These are phyloP conservation scores for Nannochloropsis gaditana DNA, from an alignment of 108 stramenopile species.

Conservation along the genomic window DNA sequence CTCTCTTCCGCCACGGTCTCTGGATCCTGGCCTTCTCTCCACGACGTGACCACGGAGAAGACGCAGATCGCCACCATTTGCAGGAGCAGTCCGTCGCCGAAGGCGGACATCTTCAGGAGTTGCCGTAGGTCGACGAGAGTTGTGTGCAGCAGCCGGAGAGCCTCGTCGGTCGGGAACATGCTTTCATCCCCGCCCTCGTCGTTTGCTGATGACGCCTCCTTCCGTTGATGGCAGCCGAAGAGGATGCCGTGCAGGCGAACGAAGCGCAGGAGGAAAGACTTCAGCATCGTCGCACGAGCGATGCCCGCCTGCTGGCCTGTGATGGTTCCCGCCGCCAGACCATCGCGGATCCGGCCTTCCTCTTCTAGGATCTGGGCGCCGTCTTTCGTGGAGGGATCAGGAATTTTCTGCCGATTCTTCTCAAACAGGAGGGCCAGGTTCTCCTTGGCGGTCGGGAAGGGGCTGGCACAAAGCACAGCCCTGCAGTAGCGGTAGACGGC, in stretches of 20 bases:
- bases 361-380: not conserved
- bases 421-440: slow-evolving; percentile 47
- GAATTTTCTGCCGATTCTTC: slow-evolving; percentile 44
- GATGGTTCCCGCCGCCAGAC: not conserved
- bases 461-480: slow-evolving; percentile 35
- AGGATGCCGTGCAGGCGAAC: slow-evolving; percentile 46
- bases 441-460: slow-evolving; percentile 47
- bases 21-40: not conserved
- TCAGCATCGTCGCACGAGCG: slow-evolving; percentile 39
- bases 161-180: slow-evolving; percentile 18
- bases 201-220: not conserved
- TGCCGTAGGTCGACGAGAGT: slow-evolving; percentile 39
- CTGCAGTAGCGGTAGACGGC: slow-evolving; percentile 52
- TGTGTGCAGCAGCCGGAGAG: slow-evolving; percentile 27
- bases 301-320: slow-evolving; percentile 29
- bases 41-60: slow-evolving; percentile 32
- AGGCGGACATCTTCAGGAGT: slow-evolving; percentile 42
- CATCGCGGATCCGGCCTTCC: not conserved
- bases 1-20: not conserved
- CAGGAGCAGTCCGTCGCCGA: slow-evolving; percentile 48
- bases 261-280: slow-evolving; percentile 47
- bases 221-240: slow-evolving; percentile 22
- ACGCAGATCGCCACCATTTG: slow-evolving; percentile 50
- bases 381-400: not conserved
- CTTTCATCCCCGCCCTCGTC: not conserved